Evolutionary conservation across 208 protist species (phyloP), one percentile per base, ranked within the genome.

Genomic region (Porcisia deanei): DNA sequence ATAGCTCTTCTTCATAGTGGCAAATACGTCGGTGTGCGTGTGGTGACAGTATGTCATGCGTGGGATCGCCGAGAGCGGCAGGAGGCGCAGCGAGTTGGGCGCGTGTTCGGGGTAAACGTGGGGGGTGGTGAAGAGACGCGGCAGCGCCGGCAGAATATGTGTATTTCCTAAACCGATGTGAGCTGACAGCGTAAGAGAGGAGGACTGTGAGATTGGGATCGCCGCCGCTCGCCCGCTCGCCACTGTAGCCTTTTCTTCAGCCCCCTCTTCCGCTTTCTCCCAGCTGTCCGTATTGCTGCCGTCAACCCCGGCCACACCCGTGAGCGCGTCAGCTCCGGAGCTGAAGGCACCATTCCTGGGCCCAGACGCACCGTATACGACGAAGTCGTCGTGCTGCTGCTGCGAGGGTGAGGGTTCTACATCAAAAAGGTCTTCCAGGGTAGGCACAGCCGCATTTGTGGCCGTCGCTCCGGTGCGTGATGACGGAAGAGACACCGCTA

Each of bases 11-110:
- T 85, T 68, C 12, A 91, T 71, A 14, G 66, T 75, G 8, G 71
- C 80, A 75, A 94, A 91, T 12, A 91, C 84, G 79, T 94, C 90
- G 9, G 53, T 41, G 3, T 60, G 20, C 0, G 90, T 91, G 75
- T 91, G 79, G 18, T 57, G 69, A 65, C 82, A 88, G 39, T 82
- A 77, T 2, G 88, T 94, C 54, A 81, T 66, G 4, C 75, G 70
- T 34, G 81, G 83, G 59, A 89, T 87, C 8, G 69, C 79, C 14
- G 34, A 68, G 34, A 73, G 67, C 4, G 80, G 70, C 30, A 87
- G 72, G 57, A 66, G 63, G 10, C 74, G 82, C 57, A 94, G 79
- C n/a, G 88, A 86, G 64, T 94, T 81, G 2, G 85, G 79, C 22
- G 83, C 72, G 34, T 25, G n/a, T 6, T 43, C 55, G 18, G 89